Evolutionary conservation across 495 filamentous ascomycete genomes (phyloP).

Genomic region (Bryoglossum gracile): DNA sequence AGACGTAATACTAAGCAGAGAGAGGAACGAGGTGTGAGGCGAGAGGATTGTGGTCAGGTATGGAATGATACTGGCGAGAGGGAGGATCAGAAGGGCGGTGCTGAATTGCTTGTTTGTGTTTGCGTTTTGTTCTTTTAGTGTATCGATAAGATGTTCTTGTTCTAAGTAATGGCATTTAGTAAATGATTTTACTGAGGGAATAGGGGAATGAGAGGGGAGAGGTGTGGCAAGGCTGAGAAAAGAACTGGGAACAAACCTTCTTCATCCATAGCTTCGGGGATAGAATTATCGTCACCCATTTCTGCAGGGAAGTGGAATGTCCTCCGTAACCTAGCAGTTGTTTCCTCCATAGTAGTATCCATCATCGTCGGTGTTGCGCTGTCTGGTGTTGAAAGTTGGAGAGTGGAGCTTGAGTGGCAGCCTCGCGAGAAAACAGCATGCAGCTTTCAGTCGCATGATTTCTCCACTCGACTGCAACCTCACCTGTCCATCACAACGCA

Average conservation of each 20-base stretch:
- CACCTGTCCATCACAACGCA: neutral
- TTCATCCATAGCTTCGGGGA: conserved; percentile 53
- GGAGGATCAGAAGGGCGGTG: conserved; percentile 49
- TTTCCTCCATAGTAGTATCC: conserved; percentile 24
- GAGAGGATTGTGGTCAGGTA: conserved; percentile 47
- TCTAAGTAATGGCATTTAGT: conserved; percentile 34
- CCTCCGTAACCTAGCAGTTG: conserved; percentile 46
- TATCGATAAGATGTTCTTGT: conserved; percentile 61
- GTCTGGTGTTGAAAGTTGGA: neutral
- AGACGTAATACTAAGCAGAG: conserved; percentile 52
- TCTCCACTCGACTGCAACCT: neutral
- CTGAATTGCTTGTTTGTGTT: conserved; percentile 52
- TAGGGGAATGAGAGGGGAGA: conserved; percentile 3
- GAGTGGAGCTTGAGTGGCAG: conserved; percentile 8
- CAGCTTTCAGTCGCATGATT: conserved; percentile 5
- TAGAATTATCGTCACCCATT: conserved; percentile 36
- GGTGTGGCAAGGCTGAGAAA: neutral
- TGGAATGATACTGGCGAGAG: conserved; percentile 40
- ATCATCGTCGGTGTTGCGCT: conserved; percentile 1
- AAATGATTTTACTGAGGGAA: neutral
- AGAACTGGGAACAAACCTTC: conserved; percentile 38
- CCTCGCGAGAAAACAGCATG: conserved; percentile 9
- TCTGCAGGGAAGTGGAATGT: conserved; percentile 58
- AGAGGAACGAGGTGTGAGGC: conserved; percentile 32
- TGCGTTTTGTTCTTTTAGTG: conserved; percentile 49